These are phyloP conservation scores for Tulasnella sp. DNA, from an alignment of 768 basidiomycete genomes.

Conservation along the genomic window DNA sequence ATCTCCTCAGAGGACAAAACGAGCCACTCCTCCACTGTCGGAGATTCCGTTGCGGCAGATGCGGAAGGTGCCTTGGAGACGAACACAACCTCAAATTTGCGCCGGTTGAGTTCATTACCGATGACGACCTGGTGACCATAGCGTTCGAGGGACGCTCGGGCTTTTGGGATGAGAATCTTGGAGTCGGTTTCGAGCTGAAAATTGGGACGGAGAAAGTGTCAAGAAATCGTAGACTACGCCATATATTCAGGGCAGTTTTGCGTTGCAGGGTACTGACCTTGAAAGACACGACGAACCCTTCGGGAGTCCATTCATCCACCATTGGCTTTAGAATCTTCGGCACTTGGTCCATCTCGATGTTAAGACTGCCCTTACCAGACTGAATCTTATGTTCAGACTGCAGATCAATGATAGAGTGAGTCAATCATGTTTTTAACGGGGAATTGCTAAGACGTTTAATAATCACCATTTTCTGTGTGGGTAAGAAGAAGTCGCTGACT, in stretches of 20 bases:
- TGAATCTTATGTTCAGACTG: conserved; percentile 98
- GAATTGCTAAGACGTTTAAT: not conserved
- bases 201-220: not conserved
- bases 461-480: conserved; percentile 73
- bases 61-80: conserved; percentile 41
- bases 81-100: conserved; percentile 89
- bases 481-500: conserved; percentile 96
- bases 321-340: conserved; percentile 91
- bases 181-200: conserved; percentile 85
- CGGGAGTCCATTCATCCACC: conserved; percentile 85
- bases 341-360: conserved; percentile 98
- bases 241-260: too few relatives aligned
- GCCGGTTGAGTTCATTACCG: conserved; percentile 84
- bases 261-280: conserved; percentile 46
- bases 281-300: conserved; percentile 92
- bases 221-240: not conserved
- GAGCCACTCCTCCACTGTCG: conserved; percentile 29
- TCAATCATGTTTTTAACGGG: not conserved
- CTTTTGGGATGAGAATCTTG: conserved; percentile 77
- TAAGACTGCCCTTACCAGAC: conserved; percentile 84
- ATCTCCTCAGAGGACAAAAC: conserved; percentile 23
- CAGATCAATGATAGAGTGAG: not conserved
- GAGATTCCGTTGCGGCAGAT: conserved; percentile 19
- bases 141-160: conserved; percentile 71
- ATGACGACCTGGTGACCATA: conserved; percentile 98